Conservation (phyloP, 2,329 filamentous ascomycete genomes). For the Verticillium tricorpus region DNA sequence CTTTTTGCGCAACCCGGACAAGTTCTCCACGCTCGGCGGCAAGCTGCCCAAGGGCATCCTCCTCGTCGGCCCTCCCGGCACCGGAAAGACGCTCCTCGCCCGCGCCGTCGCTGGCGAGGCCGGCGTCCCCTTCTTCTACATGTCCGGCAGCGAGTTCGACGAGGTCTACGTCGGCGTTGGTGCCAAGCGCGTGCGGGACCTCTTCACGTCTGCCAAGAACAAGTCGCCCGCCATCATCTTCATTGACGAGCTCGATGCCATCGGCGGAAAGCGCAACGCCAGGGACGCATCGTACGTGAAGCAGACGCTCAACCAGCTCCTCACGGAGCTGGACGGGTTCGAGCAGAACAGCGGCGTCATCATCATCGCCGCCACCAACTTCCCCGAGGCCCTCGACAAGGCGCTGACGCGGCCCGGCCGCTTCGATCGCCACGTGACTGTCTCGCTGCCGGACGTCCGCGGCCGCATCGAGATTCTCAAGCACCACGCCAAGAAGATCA, state of each 20-base stretch:
- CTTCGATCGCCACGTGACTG: conserved; percentile 89
- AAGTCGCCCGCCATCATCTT: conserved; percentile 94
- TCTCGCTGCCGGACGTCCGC: conserved; percentile 86
- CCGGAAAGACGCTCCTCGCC: conserved; percentile 93
- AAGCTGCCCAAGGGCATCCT: conserved; percentile 97
- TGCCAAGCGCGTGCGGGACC: conserved; percentile 90
- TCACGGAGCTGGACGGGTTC: conserved; percentile 96
- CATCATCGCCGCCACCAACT: conserved; percentile 94
- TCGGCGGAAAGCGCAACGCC: conserved; percentile 89
- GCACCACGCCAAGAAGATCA: conserved; percentile 90
- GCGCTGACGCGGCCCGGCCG: conserved; percentile 94
- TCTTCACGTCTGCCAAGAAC: conserved; percentile 76
- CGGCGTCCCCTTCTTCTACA: conserved; percentile 98
- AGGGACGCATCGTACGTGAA: conserved; percentile 93
- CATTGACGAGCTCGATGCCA: conserved; percentile 90
- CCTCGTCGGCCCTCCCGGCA: conserved; percentile 91
- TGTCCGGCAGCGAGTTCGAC: conserved; percentile 98
- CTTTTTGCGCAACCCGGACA: conserved; percentile 88
- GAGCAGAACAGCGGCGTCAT: conserved; percentile 93
- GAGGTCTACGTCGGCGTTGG: conserved; percentile 97
- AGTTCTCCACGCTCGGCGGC: conserved; percentile 89
- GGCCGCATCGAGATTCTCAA: conserved; percentile 89
- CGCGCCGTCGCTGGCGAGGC: conserved; percentile 95
- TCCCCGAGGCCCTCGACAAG: conserved; percentile 90
- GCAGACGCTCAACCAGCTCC: conserved; percentile 93